Percentiles rank a stretch among this genome's conserved stretches.
Conservation (phyloP, 345 rosid genomes). For the Garcia nutans region DNA sequence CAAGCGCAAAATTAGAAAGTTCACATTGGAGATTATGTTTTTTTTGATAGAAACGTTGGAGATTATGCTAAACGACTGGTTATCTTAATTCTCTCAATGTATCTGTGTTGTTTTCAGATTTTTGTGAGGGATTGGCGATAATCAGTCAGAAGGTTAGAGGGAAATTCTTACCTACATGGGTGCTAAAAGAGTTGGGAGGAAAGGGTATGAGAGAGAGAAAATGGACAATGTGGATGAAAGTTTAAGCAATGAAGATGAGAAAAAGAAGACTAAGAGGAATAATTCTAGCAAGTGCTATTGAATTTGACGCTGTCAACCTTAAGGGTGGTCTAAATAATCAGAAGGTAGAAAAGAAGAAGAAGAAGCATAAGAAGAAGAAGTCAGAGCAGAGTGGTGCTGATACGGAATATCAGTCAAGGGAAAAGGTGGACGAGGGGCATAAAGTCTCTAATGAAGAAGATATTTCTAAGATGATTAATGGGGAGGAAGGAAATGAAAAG, state of each 20-base stretch:
- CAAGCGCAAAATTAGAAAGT: not conserved
- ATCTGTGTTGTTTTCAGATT: constrained; percentile 11
- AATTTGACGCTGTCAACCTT: not conserved
- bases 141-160: not conserved
- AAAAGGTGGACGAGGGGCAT: not conserved
- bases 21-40: not conserved
- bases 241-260: not conserved
- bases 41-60: too few relatives aligned
- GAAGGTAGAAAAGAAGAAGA: not conserved
- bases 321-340: not conserved
- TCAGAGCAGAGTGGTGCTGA: not conserved
- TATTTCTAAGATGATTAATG: not conserved
- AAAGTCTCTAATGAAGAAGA: not conserved
- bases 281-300: not conserved
- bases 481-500: not conserved
- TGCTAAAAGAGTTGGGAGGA: not conserved
- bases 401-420: not conserved
- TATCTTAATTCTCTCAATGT: constrained; percentile 9
- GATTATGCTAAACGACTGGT: constrained; percentile 1
- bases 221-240: not conserved
- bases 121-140: constrained; percentile 2
- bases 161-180: not conserved
- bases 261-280: not conserved
- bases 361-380: not conserved
- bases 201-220: not conserved